Conservation (phyloP, 768 basidiomycete genomes). For the Suillus variegatus region DNA sequence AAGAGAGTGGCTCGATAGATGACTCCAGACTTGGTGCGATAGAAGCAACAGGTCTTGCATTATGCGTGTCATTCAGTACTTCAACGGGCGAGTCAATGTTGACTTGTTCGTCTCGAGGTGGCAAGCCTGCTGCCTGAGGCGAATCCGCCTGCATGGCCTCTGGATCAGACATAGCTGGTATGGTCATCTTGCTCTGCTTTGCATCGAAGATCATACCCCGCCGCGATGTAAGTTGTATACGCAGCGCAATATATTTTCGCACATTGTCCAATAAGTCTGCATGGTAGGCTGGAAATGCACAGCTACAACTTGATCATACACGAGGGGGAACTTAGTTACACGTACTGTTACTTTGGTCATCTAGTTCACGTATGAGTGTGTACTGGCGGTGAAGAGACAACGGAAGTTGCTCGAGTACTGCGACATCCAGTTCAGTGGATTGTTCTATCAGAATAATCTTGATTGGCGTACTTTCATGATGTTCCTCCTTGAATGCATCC, state of each 20-base stretch:
- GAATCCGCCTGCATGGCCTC: slow-evolving; percentile 5
- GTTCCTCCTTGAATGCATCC: slow-evolving; percentile 77
- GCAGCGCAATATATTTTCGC: slow-evolving; percentile 46
- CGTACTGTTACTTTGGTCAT: slow-evolving; percentile 62
- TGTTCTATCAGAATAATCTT: background rate
- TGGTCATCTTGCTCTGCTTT: background rate
- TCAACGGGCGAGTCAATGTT: background rate
- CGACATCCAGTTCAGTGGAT: slow-evolving; percentile 2
- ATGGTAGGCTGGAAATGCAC: slow-evolving; percentile 36
- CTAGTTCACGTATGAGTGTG: slow-evolving; percentile 70
- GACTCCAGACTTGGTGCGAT: background rate
- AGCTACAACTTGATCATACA: slow-evolving; percentile 10
- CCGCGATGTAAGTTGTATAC: slow-evolving; percentile 27
- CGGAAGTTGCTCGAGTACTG: slow-evolving; percentile 80
- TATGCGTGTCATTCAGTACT: background rate
- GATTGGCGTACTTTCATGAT: slow-evolving; percentile 63
- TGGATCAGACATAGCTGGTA: background rate
- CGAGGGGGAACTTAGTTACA: slow-evolving; percentile 2
- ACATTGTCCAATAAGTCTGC: slow-evolving; percentile 45
- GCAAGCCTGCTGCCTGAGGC: slow-evolving; percentile 5
- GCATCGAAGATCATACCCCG: background rate
- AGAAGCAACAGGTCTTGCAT: background rate
- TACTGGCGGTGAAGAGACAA: slow-evolving; percentile 72
- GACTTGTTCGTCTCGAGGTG: slow-evolving; percentile 4
- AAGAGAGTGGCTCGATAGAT: slow-evolving; percentile 1